Conservation (phyloP, 2,329 filamentous ascomycete species). For the Allantophomopsis lycopodina region DNA sequence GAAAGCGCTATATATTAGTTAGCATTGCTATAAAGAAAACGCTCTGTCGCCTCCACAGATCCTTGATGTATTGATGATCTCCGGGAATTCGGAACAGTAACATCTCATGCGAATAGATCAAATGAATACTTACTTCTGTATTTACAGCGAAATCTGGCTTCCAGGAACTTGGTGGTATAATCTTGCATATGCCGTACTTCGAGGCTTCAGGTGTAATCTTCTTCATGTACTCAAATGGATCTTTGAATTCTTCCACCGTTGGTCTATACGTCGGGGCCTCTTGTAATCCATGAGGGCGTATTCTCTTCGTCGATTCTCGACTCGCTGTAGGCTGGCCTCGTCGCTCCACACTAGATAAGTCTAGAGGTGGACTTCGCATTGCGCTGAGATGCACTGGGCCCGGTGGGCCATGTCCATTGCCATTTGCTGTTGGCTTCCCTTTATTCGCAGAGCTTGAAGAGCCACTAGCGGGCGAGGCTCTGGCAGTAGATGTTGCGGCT, state of each 20-base stretch:
- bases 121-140: conserved; percentile 56
- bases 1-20: conserved; percentile 52
- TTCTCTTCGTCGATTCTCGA: conserved; percentile 63
- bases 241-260: conserved; percentile 86
- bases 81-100: too few relatives aligned
- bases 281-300: conserved; percentile 68
- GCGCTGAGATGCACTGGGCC: conserved; percentile 18
- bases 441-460: conserved; percentile 11
- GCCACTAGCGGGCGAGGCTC: conserved; percentile 15
- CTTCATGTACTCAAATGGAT: conserved; percentile 85
- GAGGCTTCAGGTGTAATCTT: conserved; percentile 80
- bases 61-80: too few relatives aligned
- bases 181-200: conserved; percentile 87
- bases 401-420: conserved; percentile 16
- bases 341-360: conserved; percentile 82
- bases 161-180: conserved; percentile 88
- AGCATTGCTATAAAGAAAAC: background rate
- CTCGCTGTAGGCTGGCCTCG: conserved; percentile 68
- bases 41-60: background rate
- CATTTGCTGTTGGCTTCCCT: conserved; percentile 13
- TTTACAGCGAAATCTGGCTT: conserved; percentile 93
- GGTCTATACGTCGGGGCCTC: conserved; percentile 87
- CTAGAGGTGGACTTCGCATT: conserved; percentile 41
- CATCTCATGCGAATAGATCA: background rate
- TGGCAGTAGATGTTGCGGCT: conserved; percentile 12